Conservation (phyloP, 306 rosid genomes). For the Cucurbita moschata region DNA sequence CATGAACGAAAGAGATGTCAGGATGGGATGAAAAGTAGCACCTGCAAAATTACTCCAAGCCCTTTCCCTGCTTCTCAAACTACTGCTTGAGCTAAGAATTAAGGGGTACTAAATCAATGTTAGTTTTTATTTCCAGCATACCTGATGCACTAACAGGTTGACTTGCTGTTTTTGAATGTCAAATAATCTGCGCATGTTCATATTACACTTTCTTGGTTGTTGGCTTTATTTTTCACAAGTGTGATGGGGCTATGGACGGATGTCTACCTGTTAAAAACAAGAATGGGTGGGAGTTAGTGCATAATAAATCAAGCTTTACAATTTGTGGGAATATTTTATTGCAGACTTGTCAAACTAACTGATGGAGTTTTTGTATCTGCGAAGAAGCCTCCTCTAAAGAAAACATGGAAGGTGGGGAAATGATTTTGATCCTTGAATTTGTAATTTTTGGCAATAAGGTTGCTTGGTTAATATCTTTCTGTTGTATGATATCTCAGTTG, state of each 20-base stretch:
- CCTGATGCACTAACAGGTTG: background rate
- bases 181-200: background rate
- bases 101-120: background rate
- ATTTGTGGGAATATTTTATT: constrained; percentile 18
- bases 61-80: background rate
- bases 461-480: background rate
- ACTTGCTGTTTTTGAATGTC: background rate
- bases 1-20: background rate
- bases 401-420: constrained; percentile 68
- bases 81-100: background rate
- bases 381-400: constrained; percentile 73
- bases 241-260: background rate
- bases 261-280: background rate
- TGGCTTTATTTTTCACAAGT: background rate
- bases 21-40: background rate
- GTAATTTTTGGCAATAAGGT: background rate
- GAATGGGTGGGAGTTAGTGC: constrained; percentile 2
- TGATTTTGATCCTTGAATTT: constrained; percentile 2
- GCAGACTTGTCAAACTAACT: constrained; percentile 74
- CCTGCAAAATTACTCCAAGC: background rate
- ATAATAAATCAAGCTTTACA: constrained; percentile 12
- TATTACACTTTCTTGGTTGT: background rate
- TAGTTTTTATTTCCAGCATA: background rate
- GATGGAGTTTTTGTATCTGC: constrained; percentile 70
- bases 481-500: background rate